phyloP scores from a whole-genome alignment of 1,284 basidiomycete genomes.

The Tylopilus orsonianus region DNA sequence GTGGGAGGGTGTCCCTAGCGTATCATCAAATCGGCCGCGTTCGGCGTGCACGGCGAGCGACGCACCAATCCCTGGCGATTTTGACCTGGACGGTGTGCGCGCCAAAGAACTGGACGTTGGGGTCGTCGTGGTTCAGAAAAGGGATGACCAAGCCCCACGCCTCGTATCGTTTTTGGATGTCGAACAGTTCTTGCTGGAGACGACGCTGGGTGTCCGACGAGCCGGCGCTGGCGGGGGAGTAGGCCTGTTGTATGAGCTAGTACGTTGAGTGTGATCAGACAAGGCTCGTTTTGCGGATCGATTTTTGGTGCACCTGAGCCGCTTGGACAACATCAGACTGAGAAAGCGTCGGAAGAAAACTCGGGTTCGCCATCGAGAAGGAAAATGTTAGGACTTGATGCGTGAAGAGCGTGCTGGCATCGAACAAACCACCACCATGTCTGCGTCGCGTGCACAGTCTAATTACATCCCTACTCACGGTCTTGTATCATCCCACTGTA shows the following conservation, averaged over 20 bases:
- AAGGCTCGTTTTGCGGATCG: not conserved
- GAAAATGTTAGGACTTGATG: not conserved
- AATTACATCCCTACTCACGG: too few species aligned
- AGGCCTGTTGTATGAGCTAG: slow-evolving; percentile 62
- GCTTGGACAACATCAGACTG: slow-evolving; percentile 34
- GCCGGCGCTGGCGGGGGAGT: slow-evolving; percentile 48
- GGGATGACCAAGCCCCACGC: slow-evolving; percentile 81
- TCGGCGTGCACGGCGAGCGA: slow-evolving; percentile 1
- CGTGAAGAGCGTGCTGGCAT: not conserved
- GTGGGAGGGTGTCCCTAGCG: slow-evolving; percentile 61
- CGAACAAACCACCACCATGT: not conserved
- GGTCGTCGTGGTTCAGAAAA: slow-evolving; percentile 65
- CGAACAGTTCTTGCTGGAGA: slow-evolving; percentile 71
- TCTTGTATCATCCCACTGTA: too few species aligned
- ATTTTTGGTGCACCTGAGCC: slow-evolving; percentile 27
- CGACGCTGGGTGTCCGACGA: slow-evolving; percentile 59
- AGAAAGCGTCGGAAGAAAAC: slow-evolving; percentile 31
- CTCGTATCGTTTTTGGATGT: slow-evolving; percentile 68
- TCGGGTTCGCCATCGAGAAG: slow-evolving; percentile 21
- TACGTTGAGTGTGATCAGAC: slow-evolving; percentile 11
- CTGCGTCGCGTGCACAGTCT: too few species aligned
- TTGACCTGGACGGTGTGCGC: slow-evolving; percentile 91
- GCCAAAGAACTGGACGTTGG: slow-evolving; percentile 88
- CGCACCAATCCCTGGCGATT: slow-evolving; percentile 86
- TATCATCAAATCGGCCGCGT: slow-evolving; percentile 8